A percentile compares a stretch with the other conserved stretches of the same genome.
Evolutionary conservation across 345 rosid species (phyloP).

Genomic region (Pseudoturritis turrita): DNA sequence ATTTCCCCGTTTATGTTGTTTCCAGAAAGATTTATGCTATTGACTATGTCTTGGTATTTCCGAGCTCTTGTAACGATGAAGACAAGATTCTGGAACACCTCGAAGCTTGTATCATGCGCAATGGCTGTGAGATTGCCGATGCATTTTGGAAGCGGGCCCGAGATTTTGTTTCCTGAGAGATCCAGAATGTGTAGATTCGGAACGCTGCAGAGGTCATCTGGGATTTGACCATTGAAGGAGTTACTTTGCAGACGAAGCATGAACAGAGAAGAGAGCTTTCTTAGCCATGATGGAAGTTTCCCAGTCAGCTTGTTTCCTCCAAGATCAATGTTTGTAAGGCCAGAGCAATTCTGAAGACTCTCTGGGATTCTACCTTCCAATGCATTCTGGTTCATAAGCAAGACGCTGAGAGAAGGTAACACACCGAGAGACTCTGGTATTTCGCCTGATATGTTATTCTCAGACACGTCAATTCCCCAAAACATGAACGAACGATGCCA

Average conservation of each 20-base stretch:
- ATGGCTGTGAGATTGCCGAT: conserved; percentile 41
- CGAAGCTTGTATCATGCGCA: conserved; percentile 8
- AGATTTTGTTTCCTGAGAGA: conserved; percentile 44
- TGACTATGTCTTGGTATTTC: conserved; percentile 17
- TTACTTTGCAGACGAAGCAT: conserved; percentile 42
- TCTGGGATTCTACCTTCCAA: conserved; percentile 46
- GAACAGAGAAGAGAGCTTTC: conserved; percentile 30
- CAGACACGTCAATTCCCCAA: conserved; percentile 43
- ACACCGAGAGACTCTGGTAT: conserved; percentile 43
- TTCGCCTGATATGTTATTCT: conserved; percentile 42
- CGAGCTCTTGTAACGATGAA: conserved; percentile 36
- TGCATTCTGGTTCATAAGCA: conserved; percentile 44
- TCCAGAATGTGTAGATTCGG: conserved; percentile 44
- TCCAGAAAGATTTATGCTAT: conserved; percentile 40
- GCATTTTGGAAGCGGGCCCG: conserved; percentile 42
- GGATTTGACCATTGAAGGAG: conserved; percentile 33
- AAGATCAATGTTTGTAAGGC: conserved; percentile 45
- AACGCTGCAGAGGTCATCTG: conserved; percentile 32
- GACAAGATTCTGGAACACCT: conserved; percentile 34
- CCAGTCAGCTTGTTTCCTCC: conserved; percentile 47
- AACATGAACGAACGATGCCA: conserved; percentile 40
- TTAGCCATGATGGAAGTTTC: conserved; percentile 37
- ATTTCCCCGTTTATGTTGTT: conserved; percentile 40
- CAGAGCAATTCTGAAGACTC: conserved; percentile 43
- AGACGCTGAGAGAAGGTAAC: conserved; percentile 36